A percentile compares a stretch with the other conserved stretches of the same genome.
Conservation (phyloP, 352 stramenopile genomes). For the Globisporangium uncinulatum region DNA sequence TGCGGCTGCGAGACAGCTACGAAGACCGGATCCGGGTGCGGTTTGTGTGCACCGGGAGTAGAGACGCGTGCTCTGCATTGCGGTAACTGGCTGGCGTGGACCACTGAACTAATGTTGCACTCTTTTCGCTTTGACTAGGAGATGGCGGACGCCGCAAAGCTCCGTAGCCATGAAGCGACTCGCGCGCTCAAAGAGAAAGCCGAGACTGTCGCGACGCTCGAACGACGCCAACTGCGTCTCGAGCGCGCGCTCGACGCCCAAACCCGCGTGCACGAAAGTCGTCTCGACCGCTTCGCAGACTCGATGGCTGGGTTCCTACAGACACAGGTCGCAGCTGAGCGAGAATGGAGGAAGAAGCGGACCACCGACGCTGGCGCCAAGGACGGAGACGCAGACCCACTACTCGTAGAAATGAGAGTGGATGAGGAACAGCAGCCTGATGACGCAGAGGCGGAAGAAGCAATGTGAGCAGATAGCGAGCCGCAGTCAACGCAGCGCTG, state of each 20-base stretch:
- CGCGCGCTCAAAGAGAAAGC: conserved; percentile 26
- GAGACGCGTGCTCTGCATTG: too few species aligned
- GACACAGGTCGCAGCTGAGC: conserved; percentile 42
- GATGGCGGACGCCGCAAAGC: conserved; percentile 21
- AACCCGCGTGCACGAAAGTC: conserved; percentile 44
- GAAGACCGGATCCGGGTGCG: conserved; percentile 34
- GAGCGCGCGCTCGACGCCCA: conserved; percentile 36
- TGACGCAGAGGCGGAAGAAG: not conserved
- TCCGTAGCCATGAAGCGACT: conserved; percentile 22
- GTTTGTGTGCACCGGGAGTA: too few species aligned
- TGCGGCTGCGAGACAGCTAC: conserved; percentile 32
- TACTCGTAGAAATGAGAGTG: not conserved
- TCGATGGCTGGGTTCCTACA: conserved; percentile 49
- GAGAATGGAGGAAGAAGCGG: conserved; percentile 26
- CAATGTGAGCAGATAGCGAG: not conserved
- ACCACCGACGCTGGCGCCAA: not conserved
- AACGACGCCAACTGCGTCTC: conserved; percentile 34
- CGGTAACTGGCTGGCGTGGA: too few species aligned
- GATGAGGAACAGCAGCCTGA: not conserved
- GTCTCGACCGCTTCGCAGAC: conserved; percentile 49
- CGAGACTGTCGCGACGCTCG: conserved; percentile 21
- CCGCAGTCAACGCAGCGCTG: not conserved
- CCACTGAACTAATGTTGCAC: not conserved
- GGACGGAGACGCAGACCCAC: not conserved
- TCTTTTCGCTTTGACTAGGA: conserved; percentile 5